Evolutionary conservation across 768 basidiomycete species (phyloP).

Genomic region (Tephrocybe sp.): DNA sequence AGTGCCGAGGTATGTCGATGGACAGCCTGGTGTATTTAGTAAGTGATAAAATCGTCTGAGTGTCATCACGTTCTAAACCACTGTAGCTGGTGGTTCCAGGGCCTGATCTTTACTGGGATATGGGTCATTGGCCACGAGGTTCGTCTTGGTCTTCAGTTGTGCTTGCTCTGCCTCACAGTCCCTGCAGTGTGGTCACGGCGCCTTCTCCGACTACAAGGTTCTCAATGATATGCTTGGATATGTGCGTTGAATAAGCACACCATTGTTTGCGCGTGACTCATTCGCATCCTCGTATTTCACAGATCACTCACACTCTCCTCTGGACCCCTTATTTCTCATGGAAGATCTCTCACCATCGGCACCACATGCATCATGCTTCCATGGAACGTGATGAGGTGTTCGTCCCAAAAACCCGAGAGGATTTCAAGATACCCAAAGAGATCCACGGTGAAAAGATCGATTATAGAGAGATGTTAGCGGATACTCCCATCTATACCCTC

Average conservation of each 20-base stretch:
- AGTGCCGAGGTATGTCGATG: constrained; percentile 39
- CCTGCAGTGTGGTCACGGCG: constrained; percentile 54
- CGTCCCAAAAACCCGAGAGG: constrained; percentile 60
- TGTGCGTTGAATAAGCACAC: too few species aligned
- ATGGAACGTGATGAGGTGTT: constrained; percentile 60
- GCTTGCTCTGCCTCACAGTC: not conserved
- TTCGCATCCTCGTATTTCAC: constrained; percentile 9
- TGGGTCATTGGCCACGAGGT: constrained; percentile 65
- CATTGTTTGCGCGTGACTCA: too few species aligned
- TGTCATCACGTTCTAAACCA: not conserved
- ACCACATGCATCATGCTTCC: constrained; percentile 50
- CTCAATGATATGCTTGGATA: constrained; percentile 54
- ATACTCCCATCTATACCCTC: constrained; percentile 60
- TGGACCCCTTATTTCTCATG: constrained; percentile 57
- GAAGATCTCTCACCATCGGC: constrained; percentile 54
- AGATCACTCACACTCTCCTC: constrained; percentile 46
- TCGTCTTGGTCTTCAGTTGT: not conserved
- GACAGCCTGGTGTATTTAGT: constrained; percentile 48
- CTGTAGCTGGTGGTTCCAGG: constrained; percentile 60
- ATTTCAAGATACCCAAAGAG: constrained; percentile 48
- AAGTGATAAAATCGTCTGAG: constrained; percentile 17
- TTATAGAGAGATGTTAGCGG: constrained; percentile 57
- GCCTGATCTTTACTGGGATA: constrained; percentile 53
- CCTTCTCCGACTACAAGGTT: constrained; percentile 48
- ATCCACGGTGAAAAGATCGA: constrained; percentile 38